Percentiles rank a stretch among this genome's conserved stretches.
These are phyloP conservation scores for Xylariaceae sp. DNA, from an alignment of 2,329 filamentous ascomycete species.

Conservation along the genomic window DNA sequence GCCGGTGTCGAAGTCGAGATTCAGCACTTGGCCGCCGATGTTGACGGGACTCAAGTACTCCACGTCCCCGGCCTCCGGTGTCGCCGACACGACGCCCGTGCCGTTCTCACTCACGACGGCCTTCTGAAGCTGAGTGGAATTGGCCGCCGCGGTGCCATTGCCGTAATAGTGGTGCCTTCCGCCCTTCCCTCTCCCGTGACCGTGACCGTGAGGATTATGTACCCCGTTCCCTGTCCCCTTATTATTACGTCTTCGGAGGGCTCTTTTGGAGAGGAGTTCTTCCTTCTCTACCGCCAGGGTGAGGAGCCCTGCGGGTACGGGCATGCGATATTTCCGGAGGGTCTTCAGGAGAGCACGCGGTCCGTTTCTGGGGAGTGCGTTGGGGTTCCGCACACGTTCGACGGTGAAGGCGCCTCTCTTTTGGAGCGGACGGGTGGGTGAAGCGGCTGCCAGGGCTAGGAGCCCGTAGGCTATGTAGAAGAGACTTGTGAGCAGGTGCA, in stretches of 20 bases:
- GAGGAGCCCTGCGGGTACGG: slow-evolving; percentile 26
- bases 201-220: neutral
- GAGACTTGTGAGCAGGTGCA: slow-evolving; percentile 28
- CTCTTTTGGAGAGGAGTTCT: slow-evolving; percentile 28
- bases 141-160: slow-evolving; percentile 3
- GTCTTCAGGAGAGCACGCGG: slow-evolving; percentile 30
- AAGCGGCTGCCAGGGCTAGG: slow-evolving; percentile 26
- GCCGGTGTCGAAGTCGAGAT: slow-evolving; percentile 34
- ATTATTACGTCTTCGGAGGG: slow-evolving; percentile 17
- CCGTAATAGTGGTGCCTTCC: neutral
- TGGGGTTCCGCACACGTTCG: slow-evolving; percentile 30
- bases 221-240: slow-evolving; percentile 16
- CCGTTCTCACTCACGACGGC: slow-evolving; percentile 9
- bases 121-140: slow-evolving; percentile 5
- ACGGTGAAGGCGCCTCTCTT: slow-evolving; percentile 32
- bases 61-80: slow-evolving; percentile 29
- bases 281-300: slow-evolving; percentile 20
- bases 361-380: slow-evolving; percentile 28
- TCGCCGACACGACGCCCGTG: slow-evolving; percentile 26
- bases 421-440: slow-evolving; percentile 24
- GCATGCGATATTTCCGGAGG: slow-evolving; percentile 32
- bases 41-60: slow-evolving; percentile 32
- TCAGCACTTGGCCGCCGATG: slow-evolving; percentile 31
- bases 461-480: slow-evolving; percentile 26
- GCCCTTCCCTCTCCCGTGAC: neutral